These are phyloP conservation scores for Botrytis deweyae DNA, from an alignment of 2,329 filamentous ascomycete genomes.

Conservation along the genomic window DNA sequence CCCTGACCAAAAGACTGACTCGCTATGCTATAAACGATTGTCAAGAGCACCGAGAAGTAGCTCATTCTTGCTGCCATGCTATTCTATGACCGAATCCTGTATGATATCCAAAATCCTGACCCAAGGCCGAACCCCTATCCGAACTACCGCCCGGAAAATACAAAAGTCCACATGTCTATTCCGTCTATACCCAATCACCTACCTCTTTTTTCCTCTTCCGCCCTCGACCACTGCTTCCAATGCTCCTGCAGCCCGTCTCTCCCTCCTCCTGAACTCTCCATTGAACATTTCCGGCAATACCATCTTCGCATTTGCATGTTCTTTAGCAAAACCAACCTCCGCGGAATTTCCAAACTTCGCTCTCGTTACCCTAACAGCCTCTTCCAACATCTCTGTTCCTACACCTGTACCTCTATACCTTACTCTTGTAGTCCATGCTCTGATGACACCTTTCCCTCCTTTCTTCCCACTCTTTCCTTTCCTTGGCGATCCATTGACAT, in stretches of 20 bases:
- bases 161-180: background rate
- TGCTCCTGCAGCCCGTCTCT: constrained; percentile 55
- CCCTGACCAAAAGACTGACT: background rate
- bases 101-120: background rate
- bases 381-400: constrained; percentile 69
- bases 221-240: constrained; percentile 51
- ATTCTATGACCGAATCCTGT: constrained; percentile 5
- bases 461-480: constrained; percentile 40
- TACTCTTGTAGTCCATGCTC: constrained; percentile 77
- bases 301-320: constrained; percentile 72
- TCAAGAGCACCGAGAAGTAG: background rate
- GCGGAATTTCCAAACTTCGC: constrained; percentile 67
- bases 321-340: constrained; percentile 68
- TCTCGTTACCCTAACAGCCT: constrained; percentile 68
- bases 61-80: constrained; percentile 7
- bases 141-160: background rate
- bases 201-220: constrained; percentile 31
- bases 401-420: constrained; percentile 70
- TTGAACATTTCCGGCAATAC: constrained; percentile 65
- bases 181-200: constrained; percentile 9
- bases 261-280: constrained; percentile 56
- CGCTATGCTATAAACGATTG: constrained; percentile 10
- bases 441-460: constrained; percentile 68
- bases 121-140: background rate
- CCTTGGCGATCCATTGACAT: constrained; percentile 30